Base-by-base conservation (phyloP, 768 basidiomycete genomes). In the Podaxis pistillaris region DNA sequence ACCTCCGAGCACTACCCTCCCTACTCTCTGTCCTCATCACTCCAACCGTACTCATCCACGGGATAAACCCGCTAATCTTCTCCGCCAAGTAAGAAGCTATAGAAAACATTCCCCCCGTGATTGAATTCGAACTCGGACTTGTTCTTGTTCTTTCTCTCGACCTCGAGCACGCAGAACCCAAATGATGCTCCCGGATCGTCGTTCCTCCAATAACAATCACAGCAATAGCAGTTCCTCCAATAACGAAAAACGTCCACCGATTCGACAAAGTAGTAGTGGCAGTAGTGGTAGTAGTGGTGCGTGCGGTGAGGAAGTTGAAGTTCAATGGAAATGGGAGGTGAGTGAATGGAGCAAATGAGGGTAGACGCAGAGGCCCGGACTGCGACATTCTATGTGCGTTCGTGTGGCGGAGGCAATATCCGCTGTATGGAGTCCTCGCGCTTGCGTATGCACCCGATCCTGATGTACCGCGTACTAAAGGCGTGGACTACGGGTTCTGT, bases 151-250 rank as follows among this genome's bases (percentile, higher is more conserved):
- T 12, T 19, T 15, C 46, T 37, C 30, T 30, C 13, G 19, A 49
- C 47, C 7, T 26, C 36, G 30, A 24, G 22, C 12, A 15, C 38
- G 26, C 9, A 26, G 58, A 28, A 33, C 33, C 33, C 33, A 33
- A 24, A 40, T 40, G 33, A 38, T 51, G 26, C 12, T 50, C 49
- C 49, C 49, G 22, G 17, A 38, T 28, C 28, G 28, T 36, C 13
- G 57, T 28, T 59, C 59, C 59, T n/a, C 59, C 59, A 36, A 60
- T 41, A 28, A 44, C 50, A 19, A 54, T 44, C 40, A 40, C 51
- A 53, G 50, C 59, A 52, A 60, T 44, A 17, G 51, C 59, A 8
- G 51, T 53, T 46, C 59, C 59, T 40, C 59, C 51, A 44, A 60
- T 41, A 44, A 53, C 52, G 19, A 60, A 30, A 26, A 53, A 53